Evolutionary conservation across 768 basidiomycete genomes (phyloP), one percentile per base, ranked within the genome.

Genomic region (Antrodiella citrinella): DNA sequence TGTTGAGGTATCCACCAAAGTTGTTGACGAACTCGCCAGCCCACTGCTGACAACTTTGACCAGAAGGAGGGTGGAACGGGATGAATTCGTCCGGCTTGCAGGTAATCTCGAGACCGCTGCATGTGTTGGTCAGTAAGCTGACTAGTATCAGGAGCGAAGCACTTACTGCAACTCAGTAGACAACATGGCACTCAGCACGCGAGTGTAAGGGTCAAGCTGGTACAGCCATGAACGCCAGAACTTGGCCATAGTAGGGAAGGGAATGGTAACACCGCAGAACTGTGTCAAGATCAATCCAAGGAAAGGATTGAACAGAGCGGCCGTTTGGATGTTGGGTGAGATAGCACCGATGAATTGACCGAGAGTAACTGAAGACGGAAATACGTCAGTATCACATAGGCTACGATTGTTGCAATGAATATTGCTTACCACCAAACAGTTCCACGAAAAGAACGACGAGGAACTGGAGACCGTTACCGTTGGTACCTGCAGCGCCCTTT

Each of bases 211-310:
- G 42, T 72, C 69, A 5, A 86, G 67, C 53, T 81, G 72, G 64
- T 91, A 91, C 13, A 91, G 64, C 87, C 88, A 91, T n/a, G 71
- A 72, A 54, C 76, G 69, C 84, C 84, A 89, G 72, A 88, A 89
- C 23, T 63, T 61, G 9, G 74, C 72, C 63, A 90, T 65, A 3
- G 72, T 73, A 0, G 81, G 77, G 51, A 76, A 83, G 0, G 86
- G 86, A 49, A 90, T 78, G 1, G 84, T 84, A 13, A 90, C 86
- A 61, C 90, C 90, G 57, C 86, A 88, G 76, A 91, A 91, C 13
- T 81, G 75, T 3, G 77, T 67, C 46, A 90, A 76, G 35, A 84
- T 69, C 25, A 83, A 63, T 40, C 74, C 69, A 44, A 90, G 53
- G 73, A 88, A 84, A 1, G 90, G 89, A 63, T 87, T 91, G 69